Percentiles rank a stretch among this genome's conserved stretches.
phyloP scores from a whole-genome alignment of 2,329 filamentous ascomycete genomes.

The Lecanosticta acicola region DNA sequence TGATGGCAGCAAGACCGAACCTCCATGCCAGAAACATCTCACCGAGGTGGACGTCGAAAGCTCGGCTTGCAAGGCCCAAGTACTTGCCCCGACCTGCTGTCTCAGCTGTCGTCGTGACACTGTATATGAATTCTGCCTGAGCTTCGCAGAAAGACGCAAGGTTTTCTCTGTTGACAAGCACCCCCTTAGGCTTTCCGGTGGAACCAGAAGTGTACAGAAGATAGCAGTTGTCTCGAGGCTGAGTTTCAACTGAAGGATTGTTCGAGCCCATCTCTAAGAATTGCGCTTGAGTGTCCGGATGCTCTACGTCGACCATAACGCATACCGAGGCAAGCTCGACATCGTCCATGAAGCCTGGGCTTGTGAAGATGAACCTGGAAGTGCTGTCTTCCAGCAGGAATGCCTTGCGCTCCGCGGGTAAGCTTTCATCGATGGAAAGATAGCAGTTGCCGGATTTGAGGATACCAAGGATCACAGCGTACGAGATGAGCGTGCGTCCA shows the following conservation, averaged over 20 bases:
- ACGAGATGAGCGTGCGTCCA: slow-evolving; percentile 11
- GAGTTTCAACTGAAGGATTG: slow-evolving; percentile 2
- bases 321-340: slow-evolving; percentile 1
- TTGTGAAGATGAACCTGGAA: slow-evolving; percentile 10
- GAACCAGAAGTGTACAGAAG: slow-evolving; percentile 49
- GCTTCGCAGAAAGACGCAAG: slow-evolving; percentile 37
- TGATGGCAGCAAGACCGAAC: slow-evolving; percentile 9
- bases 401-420: slow-evolving; percentile 11
- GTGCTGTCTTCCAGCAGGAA: slow-evolving; percentile 10
- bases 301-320: slow-evolving; percentile 5
- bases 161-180: slow-evolving; percentile 68
- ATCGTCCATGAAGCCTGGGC: slow-evolving; percentile 8
- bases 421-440: slow-evolving; percentile 13
- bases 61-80: slow-evolving; percentile 13
- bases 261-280: background rate
- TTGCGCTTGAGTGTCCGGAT: background rate
- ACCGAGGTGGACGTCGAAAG: slow-evolving; percentile 15
- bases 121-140: slow-evolving; percentile 11
- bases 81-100: slow-evolving; percentile 12
- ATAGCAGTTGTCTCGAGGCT: slow-evolving; percentile 9
- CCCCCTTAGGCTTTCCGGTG: slow-evolving; percentile 70
- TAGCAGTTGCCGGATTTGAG: slow-evolving; percentile 12
- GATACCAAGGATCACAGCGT: slow-evolving; percentile 11
- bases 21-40: slow-evolving; percentile 16
- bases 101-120: slow-evolving; percentile 6